A percentile compares a stretch with the other conserved stretches of the same genome.
phyloP scores from a whole-genome alignment of 768 basidiomycete species.

The Hygrocybe coccinea region DNA sequence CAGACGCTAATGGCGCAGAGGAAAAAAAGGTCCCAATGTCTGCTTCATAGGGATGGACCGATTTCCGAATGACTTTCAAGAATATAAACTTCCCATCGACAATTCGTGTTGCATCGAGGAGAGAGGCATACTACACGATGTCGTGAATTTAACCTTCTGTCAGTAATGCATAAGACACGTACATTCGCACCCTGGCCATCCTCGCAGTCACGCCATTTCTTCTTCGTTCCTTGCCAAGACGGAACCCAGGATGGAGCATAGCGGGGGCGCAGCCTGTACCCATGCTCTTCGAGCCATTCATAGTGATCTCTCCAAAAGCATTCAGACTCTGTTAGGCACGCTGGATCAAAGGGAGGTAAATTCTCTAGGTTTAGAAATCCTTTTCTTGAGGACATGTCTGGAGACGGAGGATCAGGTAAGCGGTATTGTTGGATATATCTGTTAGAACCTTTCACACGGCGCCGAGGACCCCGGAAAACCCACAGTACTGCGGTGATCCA shows the following conservation, averaged over 20 bases:
- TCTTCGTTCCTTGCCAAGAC: constrained; percentile 22
- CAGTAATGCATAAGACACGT: not conserved
- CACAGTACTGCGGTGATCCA: too few species aligned
- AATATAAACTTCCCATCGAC: constrained; percentile 27
- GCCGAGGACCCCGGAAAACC: too few species aligned
- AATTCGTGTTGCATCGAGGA: constrained; percentile 30
- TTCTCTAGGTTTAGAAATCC: too few species aligned
- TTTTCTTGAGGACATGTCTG: too few species aligned
- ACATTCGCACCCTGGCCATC: constrained; percentile 5
- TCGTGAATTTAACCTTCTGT: not conserved
- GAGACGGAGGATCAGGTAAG: too few species aligned
- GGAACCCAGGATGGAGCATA: constrained; percentile 27
- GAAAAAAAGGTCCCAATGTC: constrained; percentile 27
- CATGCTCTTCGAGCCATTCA: constrained; percentile 23
- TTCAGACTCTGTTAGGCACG: constrained; percentile 2
- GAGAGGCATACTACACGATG: constrained; percentile 8
- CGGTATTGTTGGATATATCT: too few species aligned
- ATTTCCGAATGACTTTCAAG: constrained; percentile 26
- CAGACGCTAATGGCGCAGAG: constrained; percentile 5
- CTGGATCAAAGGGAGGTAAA: not conserved
- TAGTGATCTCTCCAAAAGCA: constrained; percentile 23
- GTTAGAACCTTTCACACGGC: too few species aligned
- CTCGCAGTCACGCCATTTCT: constrained; percentile 2
- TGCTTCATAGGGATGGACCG: constrained; percentile 24
- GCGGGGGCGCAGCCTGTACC: constrained; percentile 30